Percentiles rank a stretch among this genome's conserved stretches.
These are phyloP conservation scores for Geranomyces variabilis DNA, from an alignment of 192 early-diverging fungal species.

Conservation along the genomic window DNA sequence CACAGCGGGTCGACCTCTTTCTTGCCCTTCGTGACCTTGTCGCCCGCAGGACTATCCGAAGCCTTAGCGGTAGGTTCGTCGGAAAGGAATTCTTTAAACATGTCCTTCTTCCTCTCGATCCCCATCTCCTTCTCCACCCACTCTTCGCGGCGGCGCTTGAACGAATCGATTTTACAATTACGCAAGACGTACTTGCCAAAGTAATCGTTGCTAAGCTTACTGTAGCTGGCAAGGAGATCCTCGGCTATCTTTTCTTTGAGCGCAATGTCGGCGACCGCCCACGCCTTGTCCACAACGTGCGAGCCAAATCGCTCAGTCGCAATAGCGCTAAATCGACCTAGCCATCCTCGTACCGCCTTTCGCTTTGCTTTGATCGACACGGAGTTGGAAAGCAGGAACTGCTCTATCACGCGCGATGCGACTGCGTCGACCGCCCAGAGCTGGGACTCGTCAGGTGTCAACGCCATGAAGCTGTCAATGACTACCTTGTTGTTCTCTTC, in stretches of 20 bases:
- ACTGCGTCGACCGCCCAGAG: slow-evolving; percentile 67
- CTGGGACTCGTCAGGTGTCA: slow-evolving; percentile 49
- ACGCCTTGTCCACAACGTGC: slow-evolving; percentile 80
- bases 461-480: slow-evolving; percentile 66
- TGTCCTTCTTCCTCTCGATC: slow-evolving; percentile 69
- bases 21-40: slow-evolving; percentile 28
- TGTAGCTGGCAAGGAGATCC: slow-evolving; percentile 64
- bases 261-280: slow-evolving; percentile 71
- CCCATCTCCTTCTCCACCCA: slow-evolving; percentile 78
- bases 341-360: slow-evolving; percentile 62
- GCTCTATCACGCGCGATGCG: slow-evolving; percentile 76
- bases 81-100: slow-evolving; percentile 80
- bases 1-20: slow-evolving; percentile 29
- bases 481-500: slow-evolving; percentile 62
- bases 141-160: slow-evolving; percentile 72
- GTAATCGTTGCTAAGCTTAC: slow-evolving; percentile 60
- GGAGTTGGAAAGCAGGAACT: slow-evolving; percentile 59
- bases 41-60: slow-evolving; percentile 18
- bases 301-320: slow-evolving; percentile 76
- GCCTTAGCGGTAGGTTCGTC: slow-evolving; percentile 25
- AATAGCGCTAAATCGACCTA: slow-evolving; percentile 60
- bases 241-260: slow-evolving; percentile 75
- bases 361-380: slow-evolving; percentile 68
- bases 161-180: slow-evolving; percentile 78
- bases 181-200: slow-evolving; percentile 76